Conservation (phyloP, 164 flowering plant genomes). For the Warburgia ugandensis region DNA sequence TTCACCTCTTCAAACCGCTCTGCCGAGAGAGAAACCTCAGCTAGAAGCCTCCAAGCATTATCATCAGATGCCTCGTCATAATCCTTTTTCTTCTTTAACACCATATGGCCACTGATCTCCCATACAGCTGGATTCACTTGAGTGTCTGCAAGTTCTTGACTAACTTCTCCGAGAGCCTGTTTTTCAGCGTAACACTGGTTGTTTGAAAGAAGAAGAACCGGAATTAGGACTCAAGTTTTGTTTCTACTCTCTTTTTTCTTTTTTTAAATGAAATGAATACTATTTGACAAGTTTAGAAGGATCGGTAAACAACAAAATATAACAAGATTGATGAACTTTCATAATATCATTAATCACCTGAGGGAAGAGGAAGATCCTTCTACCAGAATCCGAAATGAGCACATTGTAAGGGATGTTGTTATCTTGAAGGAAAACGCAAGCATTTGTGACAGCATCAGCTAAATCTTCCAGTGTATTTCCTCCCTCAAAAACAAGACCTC, state of each 20-base stretch:
- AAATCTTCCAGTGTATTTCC: slow-evolving; percentile 43
- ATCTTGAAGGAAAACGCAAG: slow-evolving; percentile 66
- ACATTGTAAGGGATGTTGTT: slow-evolving; percentile 75
- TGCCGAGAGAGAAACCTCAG: slow-evolving; percentile 75
- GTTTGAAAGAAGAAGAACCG: too few relatives aligned
- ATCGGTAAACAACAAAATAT: neutral
- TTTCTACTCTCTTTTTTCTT: too few relatives aligned
- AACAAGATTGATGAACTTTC: neutral
- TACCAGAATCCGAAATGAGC: slow-evolving; percentile 69
- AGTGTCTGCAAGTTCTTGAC: slow-evolving; percentile 63
- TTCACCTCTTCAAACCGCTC: slow-evolving; percentile 67
- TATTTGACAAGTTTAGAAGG: too few relatives aligned
- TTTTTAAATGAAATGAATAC: too few relatives aligned
- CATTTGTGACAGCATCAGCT: slow-evolving; percentile 47
- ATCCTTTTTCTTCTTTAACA: slow-evolving; percentile 64
- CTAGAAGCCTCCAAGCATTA: slow-evolving; percentile 66
- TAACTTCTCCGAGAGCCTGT: slow-evolving; percentile 87
- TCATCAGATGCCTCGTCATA: slow-evolving; percentile 67
- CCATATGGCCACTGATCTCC: slow-evolving; percentile 94
- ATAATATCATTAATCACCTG: slow-evolving; percentile 50
- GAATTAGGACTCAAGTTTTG: too few relatives aligned
- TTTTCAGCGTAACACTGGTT: slow-evolving; percentile 80
- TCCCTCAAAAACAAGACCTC: slow-evolving; percentile 68
- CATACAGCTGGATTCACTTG: slow-evolving; percentile 89
- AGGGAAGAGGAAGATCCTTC: slow-evolving; percentile 57